These are phyloP conservation scores for Inosperma sp. DNA, from an alignment of 768 basidiomycete genomes.

Conservation along the genomic window DNA sequence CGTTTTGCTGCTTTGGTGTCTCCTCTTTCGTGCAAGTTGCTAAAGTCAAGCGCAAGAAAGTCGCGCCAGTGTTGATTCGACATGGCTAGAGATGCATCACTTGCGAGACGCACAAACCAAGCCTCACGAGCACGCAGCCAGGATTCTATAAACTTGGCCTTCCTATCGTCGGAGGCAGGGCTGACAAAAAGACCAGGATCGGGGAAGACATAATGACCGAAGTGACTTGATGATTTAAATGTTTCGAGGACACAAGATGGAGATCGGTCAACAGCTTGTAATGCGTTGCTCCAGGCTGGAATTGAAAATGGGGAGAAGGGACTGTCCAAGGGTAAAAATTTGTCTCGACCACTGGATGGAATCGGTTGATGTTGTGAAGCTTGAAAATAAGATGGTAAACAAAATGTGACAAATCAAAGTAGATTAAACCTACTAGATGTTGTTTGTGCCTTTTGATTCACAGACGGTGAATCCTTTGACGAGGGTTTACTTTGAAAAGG, in stretches of 20 bases:
- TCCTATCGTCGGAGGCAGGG: not conserved
- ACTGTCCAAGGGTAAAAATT: not conserved
- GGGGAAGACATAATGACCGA: not conserved
- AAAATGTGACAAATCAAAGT: too few relatives aligned
- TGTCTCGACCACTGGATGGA: not conserved
- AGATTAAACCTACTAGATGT: not conserved
- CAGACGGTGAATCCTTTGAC: not conserved
- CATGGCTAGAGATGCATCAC: not conserved
- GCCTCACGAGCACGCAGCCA: not conserved
- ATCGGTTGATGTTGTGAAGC: not conserved
- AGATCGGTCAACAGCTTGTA: not conserved
- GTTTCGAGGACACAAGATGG: too few relatives aligned
- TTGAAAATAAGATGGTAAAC: too few relatives aligned
- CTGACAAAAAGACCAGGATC: not conserved
- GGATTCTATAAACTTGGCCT: slow-evolving; percentile 1
- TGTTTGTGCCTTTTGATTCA: not conserved
- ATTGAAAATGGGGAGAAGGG: slow-evolving; percentile 4
- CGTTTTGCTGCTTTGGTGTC: not conserved
- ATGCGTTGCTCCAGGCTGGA: not conserved
- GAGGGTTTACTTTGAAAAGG: not conserved
- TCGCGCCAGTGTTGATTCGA: not conserved
- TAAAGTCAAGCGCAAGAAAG: not conserved
- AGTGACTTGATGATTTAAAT: not conserved
- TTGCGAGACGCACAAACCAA: not conserved
- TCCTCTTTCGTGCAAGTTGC: not conserved